phyloP scores from a whole-genome alignment of 495 filamentous ascomycete species.

The Arthonia radiata region DNA sequence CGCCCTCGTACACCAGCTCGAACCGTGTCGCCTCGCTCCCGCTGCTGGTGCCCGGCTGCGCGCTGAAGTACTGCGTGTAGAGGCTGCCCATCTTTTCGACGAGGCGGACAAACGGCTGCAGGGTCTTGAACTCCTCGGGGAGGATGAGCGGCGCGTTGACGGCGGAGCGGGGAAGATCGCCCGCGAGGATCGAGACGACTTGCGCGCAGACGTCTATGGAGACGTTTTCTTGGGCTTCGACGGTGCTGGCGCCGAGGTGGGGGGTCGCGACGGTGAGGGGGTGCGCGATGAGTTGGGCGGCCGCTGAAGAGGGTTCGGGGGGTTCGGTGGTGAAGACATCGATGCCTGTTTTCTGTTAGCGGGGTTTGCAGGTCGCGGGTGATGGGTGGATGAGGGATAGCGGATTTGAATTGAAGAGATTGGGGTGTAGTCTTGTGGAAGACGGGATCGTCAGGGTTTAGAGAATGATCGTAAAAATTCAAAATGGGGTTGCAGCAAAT shows the following conservation, averaged over 20 bases:
- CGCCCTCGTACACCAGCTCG: conserved; percentile 43
- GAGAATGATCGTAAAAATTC: too few relatives aligned
- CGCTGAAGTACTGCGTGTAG: conserved; percentile 43
- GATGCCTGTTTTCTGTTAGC: too few relatives aligned
- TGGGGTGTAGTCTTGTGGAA: too few relatives aligned
- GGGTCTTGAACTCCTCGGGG: conserved; percentile 41
- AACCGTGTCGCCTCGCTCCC: conserved; percentile 24
- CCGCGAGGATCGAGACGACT: conserved; percentile 38
- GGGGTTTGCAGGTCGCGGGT: too few relatives aligned
- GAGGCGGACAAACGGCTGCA: conserved; percentile 43
- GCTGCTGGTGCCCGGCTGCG: conserved; percentile 5
- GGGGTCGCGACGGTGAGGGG: conserved; percentile 42
- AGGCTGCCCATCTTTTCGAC: conserved; percentile 44
- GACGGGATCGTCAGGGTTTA: too few relatives aligned
- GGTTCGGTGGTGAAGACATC: conserved; percentile 58
- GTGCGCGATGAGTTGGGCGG: conserved; percentile 30
- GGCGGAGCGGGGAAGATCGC: conserved; percentile 38
- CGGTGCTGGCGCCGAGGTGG: conserved; percentile 45
- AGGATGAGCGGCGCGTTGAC: conserved; percentile 52
- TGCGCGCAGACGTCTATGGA: conserved; percentile 49
- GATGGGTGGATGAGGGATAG: too few relatives aligned
- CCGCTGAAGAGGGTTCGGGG: conserved; percentile 23
- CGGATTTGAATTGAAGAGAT: too few relatives aligned
- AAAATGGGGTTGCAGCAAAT: too few relatives aligned
- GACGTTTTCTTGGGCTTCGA: conserved; percentile 59